These are phyloP conservation scores for Candida boidinii DNA, from an alignment of 805 yeast species.

Conservation along the genomic window DNA sequence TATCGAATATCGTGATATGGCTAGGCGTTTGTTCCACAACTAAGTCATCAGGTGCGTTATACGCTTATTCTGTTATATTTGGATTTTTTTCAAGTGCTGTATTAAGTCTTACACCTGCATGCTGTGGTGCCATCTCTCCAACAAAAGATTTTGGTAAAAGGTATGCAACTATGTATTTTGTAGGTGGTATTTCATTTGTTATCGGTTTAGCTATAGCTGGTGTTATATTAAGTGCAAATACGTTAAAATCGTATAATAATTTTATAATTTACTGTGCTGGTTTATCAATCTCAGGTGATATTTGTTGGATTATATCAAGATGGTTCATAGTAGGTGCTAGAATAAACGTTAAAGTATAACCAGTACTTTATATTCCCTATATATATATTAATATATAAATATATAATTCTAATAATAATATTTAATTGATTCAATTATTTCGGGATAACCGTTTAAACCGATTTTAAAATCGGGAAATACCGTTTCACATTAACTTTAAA, in stretches of 20 bases:
- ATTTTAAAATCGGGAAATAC: too few species aligned
- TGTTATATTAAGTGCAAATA: constrained; percentile 25
- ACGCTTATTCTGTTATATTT: constrained; percentile 38
- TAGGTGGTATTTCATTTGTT: constrained; percentile 25
- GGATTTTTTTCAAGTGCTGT: constrained; percentile 53
- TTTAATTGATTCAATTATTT: too few species aligned
- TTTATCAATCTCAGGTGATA: constrained; percentile 28
- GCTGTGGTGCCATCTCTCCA: constrained; percentile 52
- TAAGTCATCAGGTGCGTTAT: constrained; percentile 26
- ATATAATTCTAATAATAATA: too few species aligned
- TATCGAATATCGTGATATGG: constrained; percentile 46
- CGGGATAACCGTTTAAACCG: too few species aligned
- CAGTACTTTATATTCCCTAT: too few species aligned
- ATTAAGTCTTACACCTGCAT: constrained; percentile 48
- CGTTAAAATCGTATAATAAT: constrained; percentile 25
- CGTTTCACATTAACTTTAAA: too few species aligned
- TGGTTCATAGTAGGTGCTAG: constrained; percentile 40
- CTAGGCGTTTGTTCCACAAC: constrained; percentile 44
- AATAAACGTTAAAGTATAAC: too few species aligned
- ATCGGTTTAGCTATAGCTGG: constrained; percentile 23
- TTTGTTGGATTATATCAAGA: constrained; percentile 36
- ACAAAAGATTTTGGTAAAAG: constrained; percentile 16
- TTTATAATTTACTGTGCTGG: constrained; percentile 28
- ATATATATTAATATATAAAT: too few species aligned
- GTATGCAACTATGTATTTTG: constrained; percentile 16